Base-by-base conservation (phyloP, 2,329 filamentous ascomycete genomes). In the Trichoderma sp. region DNA sequence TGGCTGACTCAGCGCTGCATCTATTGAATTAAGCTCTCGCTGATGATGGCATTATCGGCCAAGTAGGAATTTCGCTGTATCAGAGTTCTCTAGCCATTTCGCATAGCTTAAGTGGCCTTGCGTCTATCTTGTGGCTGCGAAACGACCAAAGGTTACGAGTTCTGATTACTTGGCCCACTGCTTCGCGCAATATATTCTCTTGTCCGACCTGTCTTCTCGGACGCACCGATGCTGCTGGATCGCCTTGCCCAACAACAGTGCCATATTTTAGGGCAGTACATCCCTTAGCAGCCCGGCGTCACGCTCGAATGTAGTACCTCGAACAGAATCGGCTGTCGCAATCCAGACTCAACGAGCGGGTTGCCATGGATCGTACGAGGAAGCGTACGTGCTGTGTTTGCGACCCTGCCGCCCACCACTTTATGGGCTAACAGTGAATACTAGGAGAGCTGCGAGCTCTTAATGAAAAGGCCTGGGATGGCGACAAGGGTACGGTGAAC, bases 401-500 rank as follows among this genome's bases (percentile, higher is more conserved):
- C 69, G 47, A 59, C 53, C 52, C 43, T 62, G 16, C 62, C 27
- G 61, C 31, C 70, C 24, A 47, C 55, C 24, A 27, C 16, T 43
- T 43, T 21, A 43, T 60, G 52, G 14, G 35, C 53, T 33, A 55
- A 55, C 53, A n/a, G 55, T 72, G 49, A 68, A 4, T 19, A 37
- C 21, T 29, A 97, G 94, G 93, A 84, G 92, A 97, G 85, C 87
- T 98, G 82, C 92, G 94, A 85, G 88, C 91, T 83, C 85, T 96
- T 77, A 99, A 99, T 80, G 87, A 89, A 78, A 88, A 89, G 82
- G 92, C 91, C 72, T 99, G 96, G 96, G 86, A 91, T 78, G 94
- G 93, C 77, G 93, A 97, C 76, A 90, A 87, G 85, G 92, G 95
- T 97, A 78, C 72, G 10, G 57, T 43, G 24, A 31, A 43, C 21